These are phyloP conservation scores for Euphrasia confusa DNA, from an alignment of 257 asterid genomes.

Conservation along the genomic window DNA sequence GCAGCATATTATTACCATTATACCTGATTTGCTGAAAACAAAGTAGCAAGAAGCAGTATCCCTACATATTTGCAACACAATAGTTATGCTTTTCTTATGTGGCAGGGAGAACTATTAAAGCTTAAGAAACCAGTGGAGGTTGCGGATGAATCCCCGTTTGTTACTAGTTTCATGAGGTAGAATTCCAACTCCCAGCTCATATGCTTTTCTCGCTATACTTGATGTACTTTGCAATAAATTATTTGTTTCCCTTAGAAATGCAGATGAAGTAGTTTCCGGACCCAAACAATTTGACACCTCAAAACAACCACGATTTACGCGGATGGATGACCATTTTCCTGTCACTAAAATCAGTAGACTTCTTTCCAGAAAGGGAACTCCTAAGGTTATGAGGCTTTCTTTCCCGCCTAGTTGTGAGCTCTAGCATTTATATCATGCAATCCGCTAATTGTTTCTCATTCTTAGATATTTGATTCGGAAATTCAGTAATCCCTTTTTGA, in stretches of 20 bases:
- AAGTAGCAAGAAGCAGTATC: not conserved
- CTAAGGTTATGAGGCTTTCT: conserved; percentile 43
- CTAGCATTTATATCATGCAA: not conserved
- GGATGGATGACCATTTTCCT: conserved; percentile 61
- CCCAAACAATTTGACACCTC: conserved; percentile 41
- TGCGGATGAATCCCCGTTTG: conserved; percentile 46
- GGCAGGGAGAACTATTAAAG: conserved; percentile 78
- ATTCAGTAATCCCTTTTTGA: not conserved
- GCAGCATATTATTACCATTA: conserved; percentile 1
- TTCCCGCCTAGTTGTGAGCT: conserved; percentile 10
- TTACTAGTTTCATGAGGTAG: conserved; percentile 40
- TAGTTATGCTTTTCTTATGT: conserved; percentile 8
- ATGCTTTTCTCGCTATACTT: conserved; percentile 3
- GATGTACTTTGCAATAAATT: conserved; percentile 6
- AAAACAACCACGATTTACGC: conserved; percentile 54
- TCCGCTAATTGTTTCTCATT: not conserved
- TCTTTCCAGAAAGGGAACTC: conserved; percentile 45
- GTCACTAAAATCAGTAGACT: conserved; percentile 57
- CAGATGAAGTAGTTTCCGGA: conserved; percentile 43
- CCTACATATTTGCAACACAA: conserved; percentile 1
- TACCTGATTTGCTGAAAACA: conserved; percentile 20
- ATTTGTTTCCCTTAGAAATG: conserved; percentile 36
- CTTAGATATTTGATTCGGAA: not conserved
- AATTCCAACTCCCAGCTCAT: not conserved
- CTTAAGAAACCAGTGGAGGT: conserved; percentile 37